phyloP scores from a whole-genome alignment of 2,329 filamentous ascomycete species.

The Shiraia sp. region DNA sequence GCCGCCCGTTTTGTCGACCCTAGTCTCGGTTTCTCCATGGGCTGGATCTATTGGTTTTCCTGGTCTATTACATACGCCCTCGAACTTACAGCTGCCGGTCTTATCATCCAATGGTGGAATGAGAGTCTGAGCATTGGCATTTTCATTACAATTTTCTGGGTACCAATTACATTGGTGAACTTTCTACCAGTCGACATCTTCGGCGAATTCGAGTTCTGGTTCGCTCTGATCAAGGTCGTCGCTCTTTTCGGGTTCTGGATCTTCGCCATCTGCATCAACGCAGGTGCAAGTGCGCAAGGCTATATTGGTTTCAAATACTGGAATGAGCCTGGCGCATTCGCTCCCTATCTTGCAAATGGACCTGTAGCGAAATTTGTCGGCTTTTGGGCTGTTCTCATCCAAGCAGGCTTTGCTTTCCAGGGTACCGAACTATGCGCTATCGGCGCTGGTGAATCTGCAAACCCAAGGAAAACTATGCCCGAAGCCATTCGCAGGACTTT shows the following conservation, averaged over 20 bases:
- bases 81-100: constrained; percentile 71
- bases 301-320: constrained; percentile 76
- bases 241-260: constrained; percentile 77
- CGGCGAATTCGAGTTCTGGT: constrained; percentile 79
- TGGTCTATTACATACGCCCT: constrained; percentile 75
- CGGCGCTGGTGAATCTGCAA: constrained; percentile 75
- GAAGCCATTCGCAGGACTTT: constrained; percentile 74
- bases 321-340: constrained; percentile 69
- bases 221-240: constrained; percentile 75
- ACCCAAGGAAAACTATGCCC: constrained; percentile 73
- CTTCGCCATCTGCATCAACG: constrained; percentile 75
- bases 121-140: constrained; percentile 66
- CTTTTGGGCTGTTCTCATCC: constrained; percentile 71
- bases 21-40: constrained; percentile 75
- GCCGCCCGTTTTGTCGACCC: constrained; percentile 75
- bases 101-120: constrained; percentile 79
- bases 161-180: constrained; percentile 69
- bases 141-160: constrained; percentile 74
- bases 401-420: constrained; percentile 71
- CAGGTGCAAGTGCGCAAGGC: constrained; percentile 67
- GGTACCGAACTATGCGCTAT: constrained; percentile 78
- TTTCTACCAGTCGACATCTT: constrained; percentile 73
- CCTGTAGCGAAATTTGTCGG: constrained; percentile 66
- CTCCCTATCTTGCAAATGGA: constrained; percentile 64
- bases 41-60: constrained; percentile 83